phyloP scores from a whole-genome alignment of 2,329 filamentous ascomycete genomes.

The Colletotrichum camelliae region DNA sequence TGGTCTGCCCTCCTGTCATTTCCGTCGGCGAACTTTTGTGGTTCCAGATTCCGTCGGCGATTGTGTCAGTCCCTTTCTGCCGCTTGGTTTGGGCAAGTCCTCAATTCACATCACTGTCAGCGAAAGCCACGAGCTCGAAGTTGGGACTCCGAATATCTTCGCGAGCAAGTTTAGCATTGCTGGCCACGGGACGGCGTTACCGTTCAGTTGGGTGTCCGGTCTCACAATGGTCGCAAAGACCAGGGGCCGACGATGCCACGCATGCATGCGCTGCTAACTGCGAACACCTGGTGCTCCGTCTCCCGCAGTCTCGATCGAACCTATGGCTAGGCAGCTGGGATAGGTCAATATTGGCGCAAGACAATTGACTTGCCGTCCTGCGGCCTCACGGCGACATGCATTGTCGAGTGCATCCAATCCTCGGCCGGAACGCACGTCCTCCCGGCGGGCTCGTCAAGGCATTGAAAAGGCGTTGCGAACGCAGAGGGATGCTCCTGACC shows the following conservation, averaged over 20 bases:
- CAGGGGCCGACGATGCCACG: constrained; percentile 58
- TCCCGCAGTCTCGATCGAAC: constrained; percentile 63
- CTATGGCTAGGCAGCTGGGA: constrained; percentile 67
- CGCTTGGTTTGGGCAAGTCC: constrained; percentile 55
- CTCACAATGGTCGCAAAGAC: constrained; percentile 58
- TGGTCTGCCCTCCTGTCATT: constrained; percentile 63
- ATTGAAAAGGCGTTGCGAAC: constrained; percentile 59
- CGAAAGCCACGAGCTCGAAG: constrained; percentile 66
- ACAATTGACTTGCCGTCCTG: constrained; percentile 64
- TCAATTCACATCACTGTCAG: constrained; percentile 64
- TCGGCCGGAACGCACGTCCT: constrained; percentile 65
- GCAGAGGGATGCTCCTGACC: constrained; percentile 64
- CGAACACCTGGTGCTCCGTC: constrained; percentile 65
- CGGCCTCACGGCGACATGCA: constrained; percentile 67
- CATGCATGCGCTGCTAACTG: constrained; percentile 61
- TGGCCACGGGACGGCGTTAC: constrained; percentile 65
- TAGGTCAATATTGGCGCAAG: constrained; percentile 61
- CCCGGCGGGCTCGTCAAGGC: constrained; percentile 60
- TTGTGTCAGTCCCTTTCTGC: constrained; percentile 53
- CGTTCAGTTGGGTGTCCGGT: constrained; percentile 56
- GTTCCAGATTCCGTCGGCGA: constrained; percentile 46
- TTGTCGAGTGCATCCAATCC: constrained; percentile 67
- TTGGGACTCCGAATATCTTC: constrained; percentile 68
- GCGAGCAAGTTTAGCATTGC: constrained; percentile 72
- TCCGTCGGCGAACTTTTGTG: constrained; percentile 47